Evolutionary conservation across 164 flowering plant genomes (phyloP).

Genomic region (Chloranthus sessilifolius): DNA sequence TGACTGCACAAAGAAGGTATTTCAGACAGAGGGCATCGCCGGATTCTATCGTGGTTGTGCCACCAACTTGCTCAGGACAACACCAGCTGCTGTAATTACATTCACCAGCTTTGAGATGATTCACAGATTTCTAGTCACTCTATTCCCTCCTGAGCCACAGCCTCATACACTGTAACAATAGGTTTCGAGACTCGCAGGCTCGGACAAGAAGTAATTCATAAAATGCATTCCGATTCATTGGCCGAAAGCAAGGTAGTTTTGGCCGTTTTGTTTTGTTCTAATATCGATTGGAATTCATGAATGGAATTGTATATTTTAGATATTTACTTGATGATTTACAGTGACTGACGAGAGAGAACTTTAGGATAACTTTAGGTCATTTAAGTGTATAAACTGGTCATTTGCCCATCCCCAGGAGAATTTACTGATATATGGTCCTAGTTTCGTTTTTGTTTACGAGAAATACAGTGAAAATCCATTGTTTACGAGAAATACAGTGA

Average conservation of each 20-base stretch:
- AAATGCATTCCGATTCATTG: too few relatives aligned
- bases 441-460: too few relatives aligned
- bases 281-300: constrained; percentile 9
- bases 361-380: too few relatives aligned
- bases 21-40: constrained; percentile 61
- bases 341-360: too few relatives aligned
- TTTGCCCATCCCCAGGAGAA: too few relatives aligned
- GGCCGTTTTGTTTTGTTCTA: constrained; percentile 10
- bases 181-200: neutral
- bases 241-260: constrained; percentile 5
- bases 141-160: constrained; percentile 50
- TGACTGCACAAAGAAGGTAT: constrained; percentile 79
- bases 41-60: constrained; percentile 99
- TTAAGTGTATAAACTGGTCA: too few relatives aligned
- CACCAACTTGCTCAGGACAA: constrained; percentile 84
- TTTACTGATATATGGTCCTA: too few relatives aligned
- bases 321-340: too few relatives aligned
- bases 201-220: too few relatives aligned
- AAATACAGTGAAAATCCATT: too few relatives aligned
- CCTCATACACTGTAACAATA: constrained; percentile 38
- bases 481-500: too few relatives aligned
- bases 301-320: neutral
- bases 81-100: constrained; percentile 95
- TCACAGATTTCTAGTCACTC: constrained; percentile 57
- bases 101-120: constrained; percentile 99